phyloP scores from a whole-genome alignment of 1,284 basidiomycete genomes.

The Phaffia rhodozyma region DNA sequence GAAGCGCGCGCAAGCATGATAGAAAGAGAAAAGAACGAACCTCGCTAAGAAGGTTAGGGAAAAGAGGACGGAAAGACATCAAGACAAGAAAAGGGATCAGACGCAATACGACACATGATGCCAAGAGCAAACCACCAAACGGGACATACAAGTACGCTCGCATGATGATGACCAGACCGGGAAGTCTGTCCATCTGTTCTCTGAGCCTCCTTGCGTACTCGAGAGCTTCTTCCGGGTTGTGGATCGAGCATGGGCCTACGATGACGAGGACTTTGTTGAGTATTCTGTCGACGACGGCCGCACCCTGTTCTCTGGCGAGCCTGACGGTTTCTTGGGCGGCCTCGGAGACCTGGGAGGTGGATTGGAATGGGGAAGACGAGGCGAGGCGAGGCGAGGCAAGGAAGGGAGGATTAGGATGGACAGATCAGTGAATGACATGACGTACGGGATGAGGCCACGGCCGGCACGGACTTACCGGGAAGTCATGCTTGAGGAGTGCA shows the following conservation, averaged over 20 bases:
- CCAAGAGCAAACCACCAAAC: too few species aligned
- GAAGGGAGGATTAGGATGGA: not conserved
- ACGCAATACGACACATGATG: too few species aligned
- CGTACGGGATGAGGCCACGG: too few species aligned
- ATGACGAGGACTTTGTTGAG: conserved; percentile 79
- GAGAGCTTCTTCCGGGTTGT: conserved; percentile 74
- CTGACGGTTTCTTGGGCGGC: conserved; percentile 52
- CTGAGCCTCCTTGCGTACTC: conserved; percentile 76
- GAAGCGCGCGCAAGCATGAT: not conserved
- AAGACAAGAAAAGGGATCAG: not conserved
- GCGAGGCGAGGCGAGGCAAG: not conserved
- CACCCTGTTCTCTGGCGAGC: conserved; percentile 60
- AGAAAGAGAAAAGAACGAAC: not conserved
- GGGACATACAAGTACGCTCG: conserved; percentile 66
- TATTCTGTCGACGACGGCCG: conserved; percentile 64
- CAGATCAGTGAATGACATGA: too few species aligned
- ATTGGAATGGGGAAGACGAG: not conserved
- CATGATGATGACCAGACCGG: conserved; percentile 81
- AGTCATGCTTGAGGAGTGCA: conserved; percentile 72
- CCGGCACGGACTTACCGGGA: conserved; percentile 37
- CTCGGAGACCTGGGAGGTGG: conserved; percentile 21
- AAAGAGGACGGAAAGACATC: conserved; percentile 25
- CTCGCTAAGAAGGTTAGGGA: conserved; percentile 23
- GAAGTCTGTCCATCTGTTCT: conserved; percentile 53
- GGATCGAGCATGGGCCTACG: conserved; percentile 93